A percentile compares a stretch with the other conserved stretches of the same genome.
phyloP scores from a whole-genome alignment of 116 monocot genomes.

The Trichopus zeylanicus region DNA sequence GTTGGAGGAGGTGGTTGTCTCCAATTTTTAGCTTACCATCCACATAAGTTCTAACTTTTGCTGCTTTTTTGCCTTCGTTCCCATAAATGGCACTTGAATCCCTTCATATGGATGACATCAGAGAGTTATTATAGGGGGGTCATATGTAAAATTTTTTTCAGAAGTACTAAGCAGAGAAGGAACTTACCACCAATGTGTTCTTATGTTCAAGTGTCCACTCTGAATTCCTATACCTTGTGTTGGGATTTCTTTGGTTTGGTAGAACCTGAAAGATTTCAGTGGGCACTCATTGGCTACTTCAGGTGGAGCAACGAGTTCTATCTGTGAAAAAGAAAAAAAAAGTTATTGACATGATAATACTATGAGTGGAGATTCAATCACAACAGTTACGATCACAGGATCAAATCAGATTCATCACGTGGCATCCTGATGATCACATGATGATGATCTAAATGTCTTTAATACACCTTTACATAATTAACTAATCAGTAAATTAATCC shows the following conservation, averaged over 20 bases:
- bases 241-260: conserved; percentile 25
- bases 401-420: no score
- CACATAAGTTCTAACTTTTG: conserved; percentile 21
- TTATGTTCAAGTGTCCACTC: conserved; percentile 25
- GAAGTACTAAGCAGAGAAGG: no score
- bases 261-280: conserved; percentile 41
- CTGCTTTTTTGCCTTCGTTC: not conserved
- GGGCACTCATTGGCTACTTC: conserved; percentile 40
- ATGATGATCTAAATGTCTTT: no score
- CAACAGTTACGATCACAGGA: no score
- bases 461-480: no score
- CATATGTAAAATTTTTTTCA: not conserved
- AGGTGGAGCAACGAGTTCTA: conserved; percentile 23
- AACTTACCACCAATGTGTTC: conserved; percentile 57
- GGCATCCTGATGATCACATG: no score
- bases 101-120: conserved; percentile 15
- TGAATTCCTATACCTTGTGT: conserved; percentile 20
- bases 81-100: conserved; percentile 58
- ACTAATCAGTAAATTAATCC: no score
- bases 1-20: conserved; percentile 30
- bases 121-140: not conserved
- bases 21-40: conserved; percentile 54
- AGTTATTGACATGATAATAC: no score
- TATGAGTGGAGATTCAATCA: no score
- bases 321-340: conserved; percentile 13